Base-by-base conservation (phyloP, 2,329 filamentous ascomycete genomes). In the Talaromyces sp. region DNA sequence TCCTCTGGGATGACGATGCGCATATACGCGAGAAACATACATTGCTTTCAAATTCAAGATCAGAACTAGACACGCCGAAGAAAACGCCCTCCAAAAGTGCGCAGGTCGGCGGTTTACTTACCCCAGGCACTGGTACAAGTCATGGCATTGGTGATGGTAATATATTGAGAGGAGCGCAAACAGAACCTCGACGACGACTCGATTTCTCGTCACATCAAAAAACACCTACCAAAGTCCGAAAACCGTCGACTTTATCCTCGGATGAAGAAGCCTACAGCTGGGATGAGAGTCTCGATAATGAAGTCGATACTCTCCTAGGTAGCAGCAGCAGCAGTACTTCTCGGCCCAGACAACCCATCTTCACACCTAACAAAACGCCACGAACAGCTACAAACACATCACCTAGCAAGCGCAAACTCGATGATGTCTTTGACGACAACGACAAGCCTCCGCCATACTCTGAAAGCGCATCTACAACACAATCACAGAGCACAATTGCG, bases 1-100 rank as follows among this genome's bases (percentile, higher is more conserved):
- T 88, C 65, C 78, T 89, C 0, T 89, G 86, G 86, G 80, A 83
- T 14, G 81, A 84, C 62, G 84, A 87, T 63, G 86, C 86, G 14
- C 80, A 84, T 68, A 68, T 76, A n/a, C 78, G 86, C 22, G 84
- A 86, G 72, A 80, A 82, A 66, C 74, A 74, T 11, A 80, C 80
- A 24, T 74, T 86, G 6, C 71, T 84, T 66, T 80, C 76, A 67
- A 85, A 84, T 68, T 81, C 82, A 27, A 75, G 78, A 61, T 81
- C 79, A 2, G 84, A 86, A 69, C 74, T 78, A 3, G 65, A 69
- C 14, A 61, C 66, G 8, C 64, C 69, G 10, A 67, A 71, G 2
- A 70, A 71, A 58, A 73, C 74, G 22, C 75, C 72, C 10, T 68
- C 68, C 8, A 70, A 70, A 54, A 43, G 59, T 1, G 56, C 41